Conservation (phyloP, 139 green algal genomes). For the Micractinium conductrix region DNA sequence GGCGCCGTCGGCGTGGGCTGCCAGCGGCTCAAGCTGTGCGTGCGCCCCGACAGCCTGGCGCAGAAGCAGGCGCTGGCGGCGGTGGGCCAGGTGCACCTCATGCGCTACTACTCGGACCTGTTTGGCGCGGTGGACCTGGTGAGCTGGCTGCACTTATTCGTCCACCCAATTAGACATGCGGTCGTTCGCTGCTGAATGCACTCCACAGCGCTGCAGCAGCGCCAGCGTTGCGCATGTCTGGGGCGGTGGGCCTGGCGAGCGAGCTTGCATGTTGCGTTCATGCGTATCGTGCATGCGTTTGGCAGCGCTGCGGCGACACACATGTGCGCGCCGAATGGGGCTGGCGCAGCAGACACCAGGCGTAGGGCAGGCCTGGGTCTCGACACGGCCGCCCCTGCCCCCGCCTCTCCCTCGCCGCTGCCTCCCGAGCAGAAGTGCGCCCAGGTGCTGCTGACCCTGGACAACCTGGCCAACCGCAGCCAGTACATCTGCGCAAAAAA, state of each 20-base stretch:
- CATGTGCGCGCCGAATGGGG: no score
- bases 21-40: slow-evolving; percentile 74
- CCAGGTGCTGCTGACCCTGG: slow-evolving; percentile 93
- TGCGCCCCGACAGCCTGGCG: slow-evolving; percentile 67
- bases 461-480: slow-evolving; percentile 84
- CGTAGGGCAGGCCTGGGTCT: no score
- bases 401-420: background rate
- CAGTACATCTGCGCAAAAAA: slow-evolving; percentile 92
- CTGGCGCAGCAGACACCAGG: no score
- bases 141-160: no score
- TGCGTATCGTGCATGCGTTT: no score
- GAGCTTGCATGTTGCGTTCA: no score
- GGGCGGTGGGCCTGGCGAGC: no score
- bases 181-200: no score
- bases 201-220: no score
- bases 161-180: no score
- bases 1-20: slow-evolving; percentile 92
- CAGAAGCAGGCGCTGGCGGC: slow-evolving; percentile 90
- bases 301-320: no score
- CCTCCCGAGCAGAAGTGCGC: slow-evolving; percentile 67
- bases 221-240: no score
- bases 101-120: slow-evolving; percentile 95
- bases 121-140: slow-evolving; percentile 83
- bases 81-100: slow-evolving; percentile 90
- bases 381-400: background rate